Percentiles rank a stretch among this genome's conserved stretches.
phyloP scores from a whole-genome alignment of 805 yeast genomes.

The Ascoidea asiatica region DNA sequence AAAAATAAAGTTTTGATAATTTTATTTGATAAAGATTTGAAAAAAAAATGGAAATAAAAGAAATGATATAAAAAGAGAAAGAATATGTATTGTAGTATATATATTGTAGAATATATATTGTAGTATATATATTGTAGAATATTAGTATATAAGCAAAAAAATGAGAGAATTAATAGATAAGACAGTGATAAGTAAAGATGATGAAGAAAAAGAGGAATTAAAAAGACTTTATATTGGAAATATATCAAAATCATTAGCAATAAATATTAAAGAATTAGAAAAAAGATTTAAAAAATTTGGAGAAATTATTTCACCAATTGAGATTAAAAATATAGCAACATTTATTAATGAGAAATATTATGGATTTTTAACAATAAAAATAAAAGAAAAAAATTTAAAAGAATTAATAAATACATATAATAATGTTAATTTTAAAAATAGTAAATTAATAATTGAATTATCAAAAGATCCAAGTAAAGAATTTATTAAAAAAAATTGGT shows the following conservation, averaged over 20 bases:
- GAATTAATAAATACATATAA: constrained; percentile 45
- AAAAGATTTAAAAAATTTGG: constrained; percentile 56
- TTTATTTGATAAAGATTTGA: too few relatives aligned
- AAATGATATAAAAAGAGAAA: too few relatives aligned
- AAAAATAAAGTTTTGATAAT: too few relatives aligned
- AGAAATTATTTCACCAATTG: constrained; percentile 28
- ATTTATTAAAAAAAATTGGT: neutral
- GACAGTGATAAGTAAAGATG: too few relatives aligned
- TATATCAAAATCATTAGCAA: constrained; percentile 39
- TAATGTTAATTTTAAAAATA: constrained; percentile 68
- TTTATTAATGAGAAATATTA: constrained; percentile 31
- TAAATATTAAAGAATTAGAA: constrained; percentile 30
- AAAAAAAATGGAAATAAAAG: too few relatives aligned
- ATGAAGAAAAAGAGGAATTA: too few relatives aligned
- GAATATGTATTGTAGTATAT: too few relatives aligned
- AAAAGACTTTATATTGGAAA: constrained; percentile 54
- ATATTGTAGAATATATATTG: too few relatives aligned
- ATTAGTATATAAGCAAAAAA: too few relatives aligned
- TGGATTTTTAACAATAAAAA: constrained; percentile 53
- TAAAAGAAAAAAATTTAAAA: constrained; percentile 29
- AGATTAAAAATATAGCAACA: constrained; percentile 40
- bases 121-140: too few relatives aligned
- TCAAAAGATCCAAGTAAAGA: constrained; percentile 45
- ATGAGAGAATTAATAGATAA: too few relatives aligned
- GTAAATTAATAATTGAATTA: constrained; percentile 40